Conservation (phyloP, 805 yeast species). For the Barnettozyma sp. region DNA sequence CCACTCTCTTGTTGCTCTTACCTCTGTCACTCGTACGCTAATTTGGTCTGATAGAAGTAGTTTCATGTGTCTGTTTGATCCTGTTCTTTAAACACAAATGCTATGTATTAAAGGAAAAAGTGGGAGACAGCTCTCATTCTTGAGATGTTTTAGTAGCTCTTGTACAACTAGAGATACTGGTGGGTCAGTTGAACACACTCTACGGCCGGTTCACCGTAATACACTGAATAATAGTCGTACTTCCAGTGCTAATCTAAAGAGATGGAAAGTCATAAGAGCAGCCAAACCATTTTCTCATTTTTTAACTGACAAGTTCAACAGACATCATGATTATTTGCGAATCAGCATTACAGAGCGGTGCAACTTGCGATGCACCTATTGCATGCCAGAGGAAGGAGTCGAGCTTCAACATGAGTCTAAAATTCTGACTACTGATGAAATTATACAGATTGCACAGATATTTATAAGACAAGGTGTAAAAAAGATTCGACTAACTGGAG, state of each 20-base stretch:
- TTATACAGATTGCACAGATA: conserved; percentile 34
- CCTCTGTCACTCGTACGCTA: no score
- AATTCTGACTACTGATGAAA: conserved; percentile 38
- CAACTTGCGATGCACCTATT: conserved; percentile 40
- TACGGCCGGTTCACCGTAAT: no score
- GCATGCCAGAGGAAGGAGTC: conserved; percentile 54
- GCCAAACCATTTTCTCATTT: conserved; percentile 34
- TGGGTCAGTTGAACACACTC: no score
- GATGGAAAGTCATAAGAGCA: conserved; percentile 13
- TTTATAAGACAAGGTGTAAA: conserved; percentile 45
- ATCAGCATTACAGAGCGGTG: conserved; percentile 48
- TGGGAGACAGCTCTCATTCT: no score
- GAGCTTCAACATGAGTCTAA: conserved; percentile 37
- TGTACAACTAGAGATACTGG: no score
- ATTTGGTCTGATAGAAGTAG: no score
- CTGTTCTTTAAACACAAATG: no score
- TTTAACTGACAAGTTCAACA: conserved; percentile 37
- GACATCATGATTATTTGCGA: conserved; percentile 43
- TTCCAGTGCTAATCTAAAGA: not conserved
- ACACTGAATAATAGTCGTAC: no score
- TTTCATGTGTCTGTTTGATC: no score
- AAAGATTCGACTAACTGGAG: conserved; percentile 48
- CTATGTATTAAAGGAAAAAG: no score
- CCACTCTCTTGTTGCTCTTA: no score
- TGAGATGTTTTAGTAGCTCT: no score